phyloP scores from a whole-genome alignment of 345 rosid genomes.

The Eutrema heterophyllum region DNA sequence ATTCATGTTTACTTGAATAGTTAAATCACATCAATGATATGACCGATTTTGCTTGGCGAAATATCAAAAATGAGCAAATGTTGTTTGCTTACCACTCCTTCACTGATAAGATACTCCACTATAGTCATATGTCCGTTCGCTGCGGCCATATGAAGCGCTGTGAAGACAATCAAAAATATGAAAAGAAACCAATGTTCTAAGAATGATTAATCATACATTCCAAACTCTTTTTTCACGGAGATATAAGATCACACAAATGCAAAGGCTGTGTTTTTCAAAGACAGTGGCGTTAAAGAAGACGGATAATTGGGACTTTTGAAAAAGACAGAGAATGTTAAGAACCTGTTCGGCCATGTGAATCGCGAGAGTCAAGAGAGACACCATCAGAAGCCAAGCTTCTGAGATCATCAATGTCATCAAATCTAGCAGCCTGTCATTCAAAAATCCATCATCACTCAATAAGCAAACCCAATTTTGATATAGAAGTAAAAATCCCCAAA shows the following conservation, averaged over 20 bases:
- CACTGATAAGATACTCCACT: conserved; percentile 67
- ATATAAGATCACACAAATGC: not conserved
- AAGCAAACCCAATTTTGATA: not conserved
- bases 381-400: conserved; percentile 55
- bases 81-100: conserved; percentile 56
- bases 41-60: not conserved
- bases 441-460: not conserved
- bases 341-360: conserved; percentile 86
- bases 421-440: conserved; percentile 83
- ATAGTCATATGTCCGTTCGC: conserved; percentile 73
- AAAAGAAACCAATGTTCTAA: not conserved
- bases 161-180: conserved; percentile 13
- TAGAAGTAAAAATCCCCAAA: not conserved
- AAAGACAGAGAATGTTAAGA: not conserved
- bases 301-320: not conserved
- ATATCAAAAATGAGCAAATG: not conserved
- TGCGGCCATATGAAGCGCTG: conserved; percentile 96
- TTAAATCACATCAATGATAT: not conserved
- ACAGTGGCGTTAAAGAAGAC: not conserved
- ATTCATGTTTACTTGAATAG: not conserved
- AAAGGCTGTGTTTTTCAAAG: not conserved
- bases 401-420: conserved; percentile 70
- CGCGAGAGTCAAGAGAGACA: conserved; percentile 68
- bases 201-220: not conserved
- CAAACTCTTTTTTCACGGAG: not conserved